Conservation (phyloP, 2,329 filamentous ascomycete species). For the Pseudogymnoascus sp. region DNA sequence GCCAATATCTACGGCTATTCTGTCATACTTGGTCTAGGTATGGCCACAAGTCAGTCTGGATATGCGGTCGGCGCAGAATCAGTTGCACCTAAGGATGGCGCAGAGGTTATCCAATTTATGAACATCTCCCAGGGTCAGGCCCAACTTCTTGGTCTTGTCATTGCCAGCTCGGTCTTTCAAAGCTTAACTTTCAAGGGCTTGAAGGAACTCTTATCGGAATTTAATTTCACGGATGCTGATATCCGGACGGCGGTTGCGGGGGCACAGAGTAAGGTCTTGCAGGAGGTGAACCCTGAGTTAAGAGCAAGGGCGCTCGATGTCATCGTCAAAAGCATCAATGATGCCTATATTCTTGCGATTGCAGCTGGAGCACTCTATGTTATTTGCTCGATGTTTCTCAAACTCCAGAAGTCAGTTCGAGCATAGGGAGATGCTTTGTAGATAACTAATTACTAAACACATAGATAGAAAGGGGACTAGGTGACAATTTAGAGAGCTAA, state of each 20-base stretch:
- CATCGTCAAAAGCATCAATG: slow-evolving; percentile 22
- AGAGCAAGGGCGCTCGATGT: slow-evolving; percentile 19
- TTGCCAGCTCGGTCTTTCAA: slow-evolving; percentile 30
- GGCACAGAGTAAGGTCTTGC: slow-evolving; percentile 11
- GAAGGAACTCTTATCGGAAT: slow-evolving; percentile 14
- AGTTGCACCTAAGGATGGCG: slow-evolving; percentile 22
- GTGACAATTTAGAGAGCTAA: too few species aligned
- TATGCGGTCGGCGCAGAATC: slow-evolving; percentile 29
- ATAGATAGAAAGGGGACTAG: too few species aligned
- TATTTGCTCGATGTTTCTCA: slow-evolving; percentile 22
- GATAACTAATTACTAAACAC: too few species aligned
- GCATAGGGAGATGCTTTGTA: too few species aligned
- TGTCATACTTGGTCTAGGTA: slow-evolving; percentile 25
- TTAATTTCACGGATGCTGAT: slow-evolving; percentile 15
- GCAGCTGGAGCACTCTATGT: slow-evolving; percentile 21
- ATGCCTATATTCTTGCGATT: slow-evolving; percentile 23
- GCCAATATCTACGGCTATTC: slow-evolving; percentile 26
- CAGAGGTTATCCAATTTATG: slow-evolving; percentile 28
- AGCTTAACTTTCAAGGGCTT: slow-evolving; percentile 25
- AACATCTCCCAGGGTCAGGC: slow-evolving; percentile 27
- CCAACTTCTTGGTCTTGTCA: slow-evolving; percentile 26
- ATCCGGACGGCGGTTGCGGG: slow-evolving; percentile 21
- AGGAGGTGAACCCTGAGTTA: slow-evolving; percentile 8
- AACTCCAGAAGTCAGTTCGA: slow-evolving; percentile 16
- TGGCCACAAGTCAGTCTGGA: slow-evolving; percentile 24